Evolutionary conservation across 139 green algal genomes (phyloP).

Genomic region (Desmodesmus armatus): DNA sequence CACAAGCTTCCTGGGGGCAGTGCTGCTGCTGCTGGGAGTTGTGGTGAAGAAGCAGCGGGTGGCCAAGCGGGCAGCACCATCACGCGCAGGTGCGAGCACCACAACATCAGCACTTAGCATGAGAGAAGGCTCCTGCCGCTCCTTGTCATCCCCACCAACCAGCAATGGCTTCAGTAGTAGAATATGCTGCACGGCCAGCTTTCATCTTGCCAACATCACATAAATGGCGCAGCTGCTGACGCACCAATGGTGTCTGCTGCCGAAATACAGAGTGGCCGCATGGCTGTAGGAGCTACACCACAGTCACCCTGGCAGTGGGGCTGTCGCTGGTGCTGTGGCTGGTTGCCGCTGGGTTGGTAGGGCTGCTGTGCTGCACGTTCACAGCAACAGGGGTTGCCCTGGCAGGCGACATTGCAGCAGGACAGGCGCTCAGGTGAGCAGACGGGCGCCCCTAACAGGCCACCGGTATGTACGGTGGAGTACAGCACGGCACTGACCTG

Average conservation of each 20-base stretch:
- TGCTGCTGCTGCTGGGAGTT: conserved; percentile 1
- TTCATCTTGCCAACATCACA: neutral
- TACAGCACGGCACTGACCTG: too few relatives aligned
- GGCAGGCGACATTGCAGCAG: conserved; percentile 10
- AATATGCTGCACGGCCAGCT: neutral
- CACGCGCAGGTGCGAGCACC: conserved; percentile 17
- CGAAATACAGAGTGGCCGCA: conserved; percentile 26
- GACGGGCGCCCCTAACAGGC: too few relatives aligned
- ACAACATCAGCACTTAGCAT: too few relatives aligned
- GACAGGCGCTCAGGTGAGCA: neutral
- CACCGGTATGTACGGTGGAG: too few relatives aligned
- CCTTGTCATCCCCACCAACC: too few relatives aligned
- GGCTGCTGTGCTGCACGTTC: conserved; percentile 1
- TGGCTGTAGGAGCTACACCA: neutral
- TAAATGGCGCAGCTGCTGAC: neutral
- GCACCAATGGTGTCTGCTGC: neutral
- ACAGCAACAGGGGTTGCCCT: conserved; percentile 2
- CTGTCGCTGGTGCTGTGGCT: conserved; percentile 10
- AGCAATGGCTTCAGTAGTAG: neutral
- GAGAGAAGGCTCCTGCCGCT: too few relatives aligned
- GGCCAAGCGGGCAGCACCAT: too few relatives aligned
- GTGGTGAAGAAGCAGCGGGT: neutral
- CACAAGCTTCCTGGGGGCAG: neutral
- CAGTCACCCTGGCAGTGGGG: neutral
- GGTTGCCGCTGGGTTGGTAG: neutral